Evolutionary conservation across 192 early-diverging fungal genomes (phyloP), one percentile per base, ranked within the genome.

Genomic region (Coemansia sp.): DNA sequence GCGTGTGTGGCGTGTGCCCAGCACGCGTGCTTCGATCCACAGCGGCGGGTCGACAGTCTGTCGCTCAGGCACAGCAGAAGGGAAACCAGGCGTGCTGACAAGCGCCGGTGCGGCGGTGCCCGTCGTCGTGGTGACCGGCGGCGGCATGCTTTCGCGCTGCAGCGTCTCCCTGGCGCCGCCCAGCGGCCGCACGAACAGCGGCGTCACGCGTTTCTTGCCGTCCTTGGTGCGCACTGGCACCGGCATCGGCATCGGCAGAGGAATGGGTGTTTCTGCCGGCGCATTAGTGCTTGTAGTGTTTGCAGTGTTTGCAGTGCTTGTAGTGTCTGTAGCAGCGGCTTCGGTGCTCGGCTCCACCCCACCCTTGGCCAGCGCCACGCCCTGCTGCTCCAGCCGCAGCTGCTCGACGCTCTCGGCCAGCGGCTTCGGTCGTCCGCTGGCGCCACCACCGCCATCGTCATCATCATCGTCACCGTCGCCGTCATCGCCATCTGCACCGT

Each of bases 151-250:
- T 5, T 45, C 15, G 53, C 34, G 34, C 34, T 37, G 34, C 3
- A 37, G 1, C 1, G 3, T 9, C 7, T 37, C 34, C 9, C 34
- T 37, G 7, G 34, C 5, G 9, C 59, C 57, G 38, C 61, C 47
- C 40, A 61, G 44, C 21, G 61, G 59, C 23, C 84, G 73, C 10
- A 88, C 59, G 71, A 85, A 83, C 51, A 85, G 42, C 6, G 90
- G 94, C 23, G 86, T 84, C 23, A 97, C 93, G 10, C 94, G 80
- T 50, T 89, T 91, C 70, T 90, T 89, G 9, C 94, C 94, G 59
- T 88, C 83, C 41, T 86, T 86, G 9, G 88, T 90, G 45, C 67
- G 55, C 42, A 66, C 64, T 0, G 73, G 73, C 14, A 84, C 71
- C 0, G 90, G 85, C 27, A 90, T 83, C 27, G 27, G 27, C 27